Evolutionary conservation across 345 rosid species (phyloP).

Genomic region (Cochlearia excelsa): DNA sequence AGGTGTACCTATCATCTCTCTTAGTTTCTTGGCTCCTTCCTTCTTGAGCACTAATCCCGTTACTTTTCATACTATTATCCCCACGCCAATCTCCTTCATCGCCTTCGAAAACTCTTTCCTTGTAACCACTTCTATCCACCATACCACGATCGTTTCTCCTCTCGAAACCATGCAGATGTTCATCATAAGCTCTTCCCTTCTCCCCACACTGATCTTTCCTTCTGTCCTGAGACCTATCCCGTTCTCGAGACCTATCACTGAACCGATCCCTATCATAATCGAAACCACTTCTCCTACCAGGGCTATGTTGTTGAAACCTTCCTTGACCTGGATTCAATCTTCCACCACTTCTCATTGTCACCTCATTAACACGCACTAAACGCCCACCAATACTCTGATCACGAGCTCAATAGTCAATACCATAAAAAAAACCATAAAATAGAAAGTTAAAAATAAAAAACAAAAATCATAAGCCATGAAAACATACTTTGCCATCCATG

Average conservation of each 20-base stretch:
- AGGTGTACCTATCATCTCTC: conserved; percentile 52
- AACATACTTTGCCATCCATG: conserved; percentile 86
- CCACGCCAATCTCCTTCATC: conserved; percentile 40
- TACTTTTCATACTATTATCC: conserved; percentile 43
- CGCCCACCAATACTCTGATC: conserved; percentile 69
- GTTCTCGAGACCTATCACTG: conserved; percentile 60
- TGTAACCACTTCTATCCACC: conserved; percentile 46
- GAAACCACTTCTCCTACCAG: conserved; percentile 52
- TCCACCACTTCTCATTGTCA: conserved; percentile 62
- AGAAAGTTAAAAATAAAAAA: not conserved
- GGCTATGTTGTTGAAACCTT: conserved; percentile 42
- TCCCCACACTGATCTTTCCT: conserved; percentile 47
- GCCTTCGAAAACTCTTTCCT: conserved; percentile 40
- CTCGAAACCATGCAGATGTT: conserved; percentile 39
- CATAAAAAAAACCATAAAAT: conserved; percentile 22
- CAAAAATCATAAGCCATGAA: conserved; percentile 14
- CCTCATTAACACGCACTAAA: conserved; percentile 74
- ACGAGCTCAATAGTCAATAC: conserved; percentile 35
- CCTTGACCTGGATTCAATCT: conserved; percentile 49
- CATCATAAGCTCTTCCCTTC: conserved; percentile 50
- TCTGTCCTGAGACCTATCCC: conserved; percentile 48
- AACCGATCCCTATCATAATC: conserved; percentile 44
- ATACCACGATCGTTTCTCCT: conserved; percentile 42
- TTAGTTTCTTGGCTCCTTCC: conserved; percentile 41
- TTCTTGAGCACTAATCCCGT: conserved; percentile 37